These are phyloP conservation scores for Eremochloa ophiuroides DNA, from an alignment of 176 grass and related monocot genomes.

Conservation along the genomic window DNA sequence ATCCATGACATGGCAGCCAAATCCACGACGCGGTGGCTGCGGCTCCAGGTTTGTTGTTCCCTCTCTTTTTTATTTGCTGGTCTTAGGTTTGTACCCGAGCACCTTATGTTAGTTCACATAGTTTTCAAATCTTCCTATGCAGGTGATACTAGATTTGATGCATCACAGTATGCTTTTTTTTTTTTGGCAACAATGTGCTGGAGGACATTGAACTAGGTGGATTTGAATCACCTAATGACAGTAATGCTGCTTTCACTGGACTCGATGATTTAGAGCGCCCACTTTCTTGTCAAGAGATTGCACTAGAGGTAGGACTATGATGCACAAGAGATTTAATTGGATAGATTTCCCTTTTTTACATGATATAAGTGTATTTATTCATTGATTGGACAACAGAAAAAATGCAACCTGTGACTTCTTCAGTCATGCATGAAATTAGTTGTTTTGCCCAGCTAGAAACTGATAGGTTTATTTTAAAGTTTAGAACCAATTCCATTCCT, in stretches of 20 bases:
- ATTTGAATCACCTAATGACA: conserved; percentile 39
- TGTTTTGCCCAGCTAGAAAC: too few relatives aligned
- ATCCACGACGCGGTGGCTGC: too few relatives aligned
- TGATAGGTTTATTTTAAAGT: too few relatives aligned
- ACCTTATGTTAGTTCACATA: not conserved
- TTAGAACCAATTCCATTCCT: too few relatives aligned
- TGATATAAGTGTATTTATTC: too few relatives aligned
- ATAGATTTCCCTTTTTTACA: too few relatives aligned
- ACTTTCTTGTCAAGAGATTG: conserved; percentile 31
- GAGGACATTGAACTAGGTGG: conserved; percentile 53
- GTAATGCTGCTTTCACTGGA: conserved; percentile 23
- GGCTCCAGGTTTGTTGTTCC: too few relatives aligned
- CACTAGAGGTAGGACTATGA: conserved; percentile 34
- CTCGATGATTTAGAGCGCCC: conserved; percentile 29
- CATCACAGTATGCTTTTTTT: conserved; percentile 58
- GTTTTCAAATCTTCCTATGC: conserved; percentile 4
- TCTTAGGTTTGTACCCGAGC: not conserved
- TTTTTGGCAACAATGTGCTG: conserved; percentile 40
- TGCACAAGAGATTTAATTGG: not conserved
- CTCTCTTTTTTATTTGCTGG: not conserved
- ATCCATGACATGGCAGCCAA: too few relatives aligned
- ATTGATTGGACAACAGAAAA: too few relatives aligned
- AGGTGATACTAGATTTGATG: conserved; percentile 45
- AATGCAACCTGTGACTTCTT: too few relatives aligned
- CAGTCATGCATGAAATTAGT: too few relatives aligned